Base-by-base conservation (phyloP, 331 rosid genomes). In the Acacia concinna region DNA sequence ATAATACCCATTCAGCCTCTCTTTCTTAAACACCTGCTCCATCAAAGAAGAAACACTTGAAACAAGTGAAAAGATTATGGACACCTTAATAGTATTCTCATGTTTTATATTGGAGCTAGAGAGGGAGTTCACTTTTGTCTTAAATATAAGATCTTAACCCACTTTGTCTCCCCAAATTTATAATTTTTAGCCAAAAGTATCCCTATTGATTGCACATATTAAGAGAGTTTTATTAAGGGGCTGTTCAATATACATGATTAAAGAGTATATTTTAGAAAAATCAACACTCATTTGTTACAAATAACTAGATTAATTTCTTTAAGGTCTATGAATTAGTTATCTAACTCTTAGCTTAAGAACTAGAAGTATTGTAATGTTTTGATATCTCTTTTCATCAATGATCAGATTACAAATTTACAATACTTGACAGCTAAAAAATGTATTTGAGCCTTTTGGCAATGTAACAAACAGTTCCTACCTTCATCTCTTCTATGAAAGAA, bases 401-500 rank as follows among this genome's bases (percentile, higher is more conserved):
- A 11, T 57, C 34, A 57, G 25, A 57, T 57, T 9, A 10, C 25
- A 57, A 10, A 25, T 12, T 57, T 10, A 57, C 18, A 5, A 28
- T 27, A 13, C 4, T 27, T 1, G 66, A 25, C 32, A 3, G 14
- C 4, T 11, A 23, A 17, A 11, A 57, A 25, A 9, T 57, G 64
- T 25, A 23, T 57, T 9, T 57, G 7, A 30, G 40, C 68, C 38
- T 68, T 68, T 18, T 64, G 10, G 32, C 25, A 17, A 13, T 41
- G 71, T 71, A 35, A 40, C 32, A 62, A 44, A 14, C 37, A 32
- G 41, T 59, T 34, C 49, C 71, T 78, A 91, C 97, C 96, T 91
- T 96, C 93, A 93, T 89, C 88, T 96, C 99, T 80, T 96, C 99
- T 38, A 90, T 81, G 85, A 93, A 96, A 31, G 98, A 96, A 47